Conservation (phyloP, 805 yeast species). For the Candida xiaguanensis region DNA sequence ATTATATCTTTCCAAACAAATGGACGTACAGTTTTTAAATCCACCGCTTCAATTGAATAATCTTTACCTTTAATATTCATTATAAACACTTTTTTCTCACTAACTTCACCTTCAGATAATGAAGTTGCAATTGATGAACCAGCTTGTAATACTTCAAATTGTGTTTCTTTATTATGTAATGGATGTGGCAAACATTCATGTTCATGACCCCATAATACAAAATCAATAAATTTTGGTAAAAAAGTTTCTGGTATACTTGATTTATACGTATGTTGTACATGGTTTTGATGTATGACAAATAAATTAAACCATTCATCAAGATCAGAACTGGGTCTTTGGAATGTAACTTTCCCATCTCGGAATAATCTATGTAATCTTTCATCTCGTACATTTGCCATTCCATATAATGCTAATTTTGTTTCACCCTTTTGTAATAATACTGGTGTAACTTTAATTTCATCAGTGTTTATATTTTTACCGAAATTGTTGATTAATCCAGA, state of each 20-base stretch:
- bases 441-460: conserved; percentile 71
- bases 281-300: conserved; percentile 90
- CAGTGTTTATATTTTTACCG: conserved; percentile 76
- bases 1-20: conserved; percentile 68
- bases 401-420: conserved; percentile 82
- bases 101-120: conserved; percentile 77
- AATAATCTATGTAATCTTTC: conserved; percentile 82
- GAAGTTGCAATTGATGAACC: conserved; percentile 95
- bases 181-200: conserved; percentile 87
- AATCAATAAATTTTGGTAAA: conserved; percentile 75
- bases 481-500: conserved; percentile 86
- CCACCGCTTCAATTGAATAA: conserved; percentile 56
- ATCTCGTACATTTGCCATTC: conserved; percentile 84
- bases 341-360: conserved; percentile 74
- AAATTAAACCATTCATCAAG: conserved; percentile 76
- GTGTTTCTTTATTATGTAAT: conserved; percentile 51
- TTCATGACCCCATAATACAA: conserved; percentile 96
- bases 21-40: conserved; percentile 73
- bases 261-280: conserved; percentile 72
- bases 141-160: conserved; percentile 81
- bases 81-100: conserved; percentile 70
- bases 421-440: conserved; percentile 76
- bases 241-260: conserved; percentile 82
- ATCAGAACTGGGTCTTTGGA: conserved; percentile 61
- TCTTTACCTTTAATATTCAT: conserved; percentile 58